Percentiles rank a stretch among this genome's conserved stretches.
phyloP scores from a whole-genome alignment of 1,284 basidiomycete species.

The Microbotryum saponariae region DNA sequence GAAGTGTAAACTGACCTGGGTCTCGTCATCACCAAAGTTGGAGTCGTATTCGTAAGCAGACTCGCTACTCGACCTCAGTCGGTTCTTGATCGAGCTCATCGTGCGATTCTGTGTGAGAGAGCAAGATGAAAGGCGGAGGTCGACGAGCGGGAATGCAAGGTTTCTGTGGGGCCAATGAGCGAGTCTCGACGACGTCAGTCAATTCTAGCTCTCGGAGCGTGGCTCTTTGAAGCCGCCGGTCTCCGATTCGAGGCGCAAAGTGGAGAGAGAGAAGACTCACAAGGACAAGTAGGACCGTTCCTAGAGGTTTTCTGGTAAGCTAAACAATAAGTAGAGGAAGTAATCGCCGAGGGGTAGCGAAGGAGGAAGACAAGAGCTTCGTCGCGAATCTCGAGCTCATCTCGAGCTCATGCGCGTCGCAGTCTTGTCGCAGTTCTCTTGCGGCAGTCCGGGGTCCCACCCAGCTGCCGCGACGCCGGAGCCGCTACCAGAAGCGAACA shows the following conservation, averaged over 20 bases:
- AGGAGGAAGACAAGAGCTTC: no score
- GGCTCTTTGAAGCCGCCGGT: neutral
- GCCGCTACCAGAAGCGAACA: no score
- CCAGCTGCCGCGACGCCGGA: no score
- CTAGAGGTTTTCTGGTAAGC: no score
- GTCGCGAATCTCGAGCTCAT: no score
- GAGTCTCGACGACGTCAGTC: neutral
- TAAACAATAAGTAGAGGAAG: no score
- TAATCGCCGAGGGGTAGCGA: no score
- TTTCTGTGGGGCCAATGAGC: neutral
- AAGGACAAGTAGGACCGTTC: no score
- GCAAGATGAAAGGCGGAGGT: constrained; percentile 1
- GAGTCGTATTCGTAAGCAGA: constrained; percentile 18
- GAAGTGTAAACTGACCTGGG: neutral
- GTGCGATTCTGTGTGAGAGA: constrained; percentile 5
- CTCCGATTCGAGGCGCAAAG: neutral
- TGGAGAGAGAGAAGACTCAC: neutral
- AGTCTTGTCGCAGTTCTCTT: no score
- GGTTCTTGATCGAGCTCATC: constrained; percentile 2
- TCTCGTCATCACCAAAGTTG: constrained; percentile 14
- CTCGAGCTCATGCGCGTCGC: no score
- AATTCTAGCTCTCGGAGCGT: neutral
- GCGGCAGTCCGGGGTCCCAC: no score
- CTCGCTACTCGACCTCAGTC: constrained; percentile 1
- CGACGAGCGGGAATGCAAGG: neutral